Conservation (phyloP, 257 asterid species). For the Handroanthus guayacan region DNA sequence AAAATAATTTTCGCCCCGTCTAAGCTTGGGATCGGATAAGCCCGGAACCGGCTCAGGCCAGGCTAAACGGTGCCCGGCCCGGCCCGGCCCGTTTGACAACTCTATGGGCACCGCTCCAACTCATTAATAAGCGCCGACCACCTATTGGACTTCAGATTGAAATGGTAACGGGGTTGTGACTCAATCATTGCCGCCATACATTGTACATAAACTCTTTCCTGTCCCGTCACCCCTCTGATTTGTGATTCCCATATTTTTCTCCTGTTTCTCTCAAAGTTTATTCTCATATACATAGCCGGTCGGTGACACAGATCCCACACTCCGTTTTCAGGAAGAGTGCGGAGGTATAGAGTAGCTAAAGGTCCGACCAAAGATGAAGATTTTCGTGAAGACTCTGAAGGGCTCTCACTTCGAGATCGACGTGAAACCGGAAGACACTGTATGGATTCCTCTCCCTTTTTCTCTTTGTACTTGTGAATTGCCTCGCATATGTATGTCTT, state of each 20-base stretch:
- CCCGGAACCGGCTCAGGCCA: too few relatives aligned
- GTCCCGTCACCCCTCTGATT: conserved; percentile 35
- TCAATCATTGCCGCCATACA: conserved; percentile 34
- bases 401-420: conserved; percentile 86
- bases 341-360: conserved; percentile 24
- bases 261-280: not conserved
- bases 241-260: conserved; percentile 30
- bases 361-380: conserved; percentile 57
- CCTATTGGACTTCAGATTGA: conserved; percentile 19
- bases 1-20: too few relatives aligned
- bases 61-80: too few relatives aligned
- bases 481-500: not conserved
- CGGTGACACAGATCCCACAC: conserved; percentile 47
- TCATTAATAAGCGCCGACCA: conserved; percentile 25
- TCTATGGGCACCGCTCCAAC: not conserved
- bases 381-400: conserved; percentile 82
- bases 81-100: too few relatives aligned
- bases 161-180: conserved; percentile 37
- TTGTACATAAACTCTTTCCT: conserved; percentile 35
- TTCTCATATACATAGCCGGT: conserved; percentile 29
- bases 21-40: too few relatives aligned
- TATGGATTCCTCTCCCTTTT: conserved; percentile 39
- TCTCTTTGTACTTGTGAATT: conserved; percentile 1
- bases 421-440: conserved; percentile 78
- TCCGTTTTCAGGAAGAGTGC: conserved; percentile 27